phyloP scores from a whole-genome alignment of 2,329 filamentous ascomycete species.

The Talaromyces amestolkiae region DNA sequence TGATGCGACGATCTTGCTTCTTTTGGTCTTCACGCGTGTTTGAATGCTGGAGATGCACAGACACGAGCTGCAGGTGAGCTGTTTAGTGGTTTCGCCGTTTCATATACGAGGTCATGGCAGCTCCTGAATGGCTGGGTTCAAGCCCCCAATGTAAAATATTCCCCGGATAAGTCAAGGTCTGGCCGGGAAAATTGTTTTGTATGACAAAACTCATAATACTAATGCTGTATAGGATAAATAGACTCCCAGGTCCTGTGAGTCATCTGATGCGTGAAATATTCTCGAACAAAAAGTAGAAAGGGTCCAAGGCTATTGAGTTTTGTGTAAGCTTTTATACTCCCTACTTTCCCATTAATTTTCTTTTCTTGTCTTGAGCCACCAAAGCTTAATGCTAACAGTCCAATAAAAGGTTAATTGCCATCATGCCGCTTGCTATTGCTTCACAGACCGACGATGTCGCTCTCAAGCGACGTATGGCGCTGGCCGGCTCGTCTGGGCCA shows the following conservation, averaged over 20 bases:
- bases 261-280: slow-evolving; percentile 1
- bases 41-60: background rate
- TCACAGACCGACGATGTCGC: slow-evolving; percentile 48
- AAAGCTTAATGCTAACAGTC: background rate
- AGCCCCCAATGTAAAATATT: background rate
- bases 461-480: slow-evolving; percentile 50
- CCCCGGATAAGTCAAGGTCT: background rate
- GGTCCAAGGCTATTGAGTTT: background rate
- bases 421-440: slow-evolving; percentile 14
- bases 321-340: slow-evolving; percentile 4
- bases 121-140: background rate
- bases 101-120: background rate
- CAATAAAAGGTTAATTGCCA: background rate
- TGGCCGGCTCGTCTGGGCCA: slow-evolving; percentile 55
- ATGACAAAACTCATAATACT: background rate
- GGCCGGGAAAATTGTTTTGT: slow-evolving; percentile 2
- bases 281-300: background rate
- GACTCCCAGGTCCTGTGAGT: background rate
- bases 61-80: background rate
- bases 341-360: background rate
- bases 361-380: background rate
- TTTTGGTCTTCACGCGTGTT: background rate
- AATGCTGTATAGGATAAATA: background rate
- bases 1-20: background rate
- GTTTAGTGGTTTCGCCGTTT: background rate